Evolutionary conservation across 148 eudicot species (phyloP).

Genomic region (Persicaria tinctoria): DNA sequence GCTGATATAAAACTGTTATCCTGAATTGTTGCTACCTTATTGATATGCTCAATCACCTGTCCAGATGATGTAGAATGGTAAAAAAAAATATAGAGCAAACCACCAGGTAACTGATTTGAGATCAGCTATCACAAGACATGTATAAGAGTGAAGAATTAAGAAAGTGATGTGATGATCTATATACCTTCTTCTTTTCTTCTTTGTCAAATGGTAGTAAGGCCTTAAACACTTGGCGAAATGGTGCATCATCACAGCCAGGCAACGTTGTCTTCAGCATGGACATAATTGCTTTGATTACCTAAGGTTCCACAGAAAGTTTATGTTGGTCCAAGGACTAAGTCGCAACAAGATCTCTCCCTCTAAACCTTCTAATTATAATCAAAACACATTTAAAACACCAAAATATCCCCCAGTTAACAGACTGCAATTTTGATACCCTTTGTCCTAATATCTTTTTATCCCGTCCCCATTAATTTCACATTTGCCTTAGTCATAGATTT

Average conservation of each 20-base stretch:
- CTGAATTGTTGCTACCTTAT: constrained; percentile 65
- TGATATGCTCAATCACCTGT: constrained; percentile 80
- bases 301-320: background rate
- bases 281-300: constrained; percentile 79
- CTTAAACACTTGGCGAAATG: constrained; percentile 77
- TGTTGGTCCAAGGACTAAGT: background rate
- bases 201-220: constrained; percentile 75
- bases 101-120: background rate
- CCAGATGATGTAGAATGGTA: constrained; percentile 7
- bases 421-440: background rate
- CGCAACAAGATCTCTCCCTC: background rate
- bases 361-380: background rate
- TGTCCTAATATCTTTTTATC: background rate
- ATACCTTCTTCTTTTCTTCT: constrained; percentile 77
- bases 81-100: background rate
- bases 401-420: background rate
- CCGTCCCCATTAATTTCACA: background rate
- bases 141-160: background rate
- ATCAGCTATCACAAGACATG: background rate
- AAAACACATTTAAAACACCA: background rate
- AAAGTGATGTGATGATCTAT: constrained; percentile 2
- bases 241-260: constrained; percentile 72
- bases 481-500: background rate
- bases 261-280: constrained; percentile 71
- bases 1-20: constrained; percentile 73